These are phyloP conservation scores for Millerozyma acaciae DNA, from an alignment of 805 yeast genomes.

Conservation along the genomic window DNA sequence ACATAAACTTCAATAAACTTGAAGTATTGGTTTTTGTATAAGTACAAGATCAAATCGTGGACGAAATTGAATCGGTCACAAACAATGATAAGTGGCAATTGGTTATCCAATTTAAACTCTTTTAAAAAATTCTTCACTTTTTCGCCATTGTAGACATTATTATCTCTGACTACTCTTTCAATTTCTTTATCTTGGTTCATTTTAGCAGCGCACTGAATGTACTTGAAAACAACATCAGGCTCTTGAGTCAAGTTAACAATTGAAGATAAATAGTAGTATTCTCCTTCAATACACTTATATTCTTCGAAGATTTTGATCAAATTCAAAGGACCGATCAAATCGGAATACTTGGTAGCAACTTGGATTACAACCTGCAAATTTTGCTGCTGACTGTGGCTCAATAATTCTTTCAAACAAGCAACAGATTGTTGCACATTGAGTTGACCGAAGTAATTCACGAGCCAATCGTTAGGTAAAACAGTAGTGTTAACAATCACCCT, in stretches of 20 bases:
- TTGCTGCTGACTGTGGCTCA: constrained; percentile 71
- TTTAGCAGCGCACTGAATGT: constrained; percentile 90
- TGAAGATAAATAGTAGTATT: constrained; percentile 88
- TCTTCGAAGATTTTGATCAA: constrained; percentile 92
- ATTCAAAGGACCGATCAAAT: constrained; percentile 79
- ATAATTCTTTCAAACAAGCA: constrained; percentile 81
- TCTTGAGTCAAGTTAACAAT: constrained; percentile 93
- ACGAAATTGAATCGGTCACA: constrained; percentile 90
- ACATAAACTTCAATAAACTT: constrained; percentile 97
- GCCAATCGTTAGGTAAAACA: constrained; percentile 88
- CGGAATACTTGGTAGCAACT: constrained; percentile 95
- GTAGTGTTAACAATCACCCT: constrained; percentile 88
- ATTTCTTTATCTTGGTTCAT: constrained; percentile 89
- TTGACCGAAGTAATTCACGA: constrained; percentile 87
- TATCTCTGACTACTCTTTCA: constrained; percentile 92
- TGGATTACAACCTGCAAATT: constrained; percentile 92
- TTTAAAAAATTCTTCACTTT: constrained; percentile 95
- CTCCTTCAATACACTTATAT: constrained; percentile 87
- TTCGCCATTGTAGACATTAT: constrained; percentile 92
- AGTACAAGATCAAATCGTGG: constrained; percentile 87
- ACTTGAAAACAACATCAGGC: constrained; percentile 92
- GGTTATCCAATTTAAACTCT: constrained; percentile 91
- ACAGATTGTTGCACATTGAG: constrained; percentile 91
- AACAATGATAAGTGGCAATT: constrained; percentile 91
- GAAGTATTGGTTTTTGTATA: constrained; percentile 93